Conservation (phyloP, 306 rosid genomes). For the Astragalus glycyphyllos region DNA sequence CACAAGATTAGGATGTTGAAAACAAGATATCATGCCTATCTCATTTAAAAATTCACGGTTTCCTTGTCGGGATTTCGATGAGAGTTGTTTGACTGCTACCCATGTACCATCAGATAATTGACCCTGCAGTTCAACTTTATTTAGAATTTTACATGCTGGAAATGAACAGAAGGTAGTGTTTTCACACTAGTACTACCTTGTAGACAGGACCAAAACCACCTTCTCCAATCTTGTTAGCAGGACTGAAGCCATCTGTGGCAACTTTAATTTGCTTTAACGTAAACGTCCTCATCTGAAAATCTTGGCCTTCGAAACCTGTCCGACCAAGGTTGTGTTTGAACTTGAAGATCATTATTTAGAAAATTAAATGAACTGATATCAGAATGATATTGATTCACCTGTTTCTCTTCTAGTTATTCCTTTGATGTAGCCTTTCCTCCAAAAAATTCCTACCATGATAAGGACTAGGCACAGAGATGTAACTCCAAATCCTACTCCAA, state of each 20-base stretch:
- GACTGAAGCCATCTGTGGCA: conserved; percentile 64
- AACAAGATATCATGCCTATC: conserved; percentile 62
- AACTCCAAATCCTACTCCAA: conserved; percentile 52
- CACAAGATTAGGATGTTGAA: conserved; percentile 72
- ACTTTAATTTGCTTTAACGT: conserved; percentile 53
- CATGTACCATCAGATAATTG: conserved; percentile 56
- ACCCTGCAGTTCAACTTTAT: conserved; percentile 47
- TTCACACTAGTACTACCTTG: conserved; percentile 61
- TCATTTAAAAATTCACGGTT: conserved; percentile 62
- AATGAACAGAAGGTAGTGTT: background rate
- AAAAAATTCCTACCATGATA: conserved; percentile 42
- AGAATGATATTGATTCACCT: conserved; percentile 35
- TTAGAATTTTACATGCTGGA: conserved; percentile 25
- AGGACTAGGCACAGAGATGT: conserved; percentile 42
- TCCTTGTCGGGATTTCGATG: conserved; percentile 58
- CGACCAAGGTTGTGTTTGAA: background rate
- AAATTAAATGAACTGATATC: no score
- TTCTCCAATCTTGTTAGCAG: conserved; percentile 67
- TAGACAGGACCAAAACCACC: conserved; percentile 87
- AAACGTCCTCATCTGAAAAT: conserved; percentile 48
- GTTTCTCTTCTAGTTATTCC: conserved; percentile 34
- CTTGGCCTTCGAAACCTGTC: conserved; percentile 46
- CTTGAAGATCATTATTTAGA: no score
- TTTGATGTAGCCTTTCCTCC: conserved; percentile 45
- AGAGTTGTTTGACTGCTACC: conserved; percentile 66